Evolutionary conservation across 768 basidiomycete species (phyloP).

Genomic region (Solioccasus polychromus): DNA sequence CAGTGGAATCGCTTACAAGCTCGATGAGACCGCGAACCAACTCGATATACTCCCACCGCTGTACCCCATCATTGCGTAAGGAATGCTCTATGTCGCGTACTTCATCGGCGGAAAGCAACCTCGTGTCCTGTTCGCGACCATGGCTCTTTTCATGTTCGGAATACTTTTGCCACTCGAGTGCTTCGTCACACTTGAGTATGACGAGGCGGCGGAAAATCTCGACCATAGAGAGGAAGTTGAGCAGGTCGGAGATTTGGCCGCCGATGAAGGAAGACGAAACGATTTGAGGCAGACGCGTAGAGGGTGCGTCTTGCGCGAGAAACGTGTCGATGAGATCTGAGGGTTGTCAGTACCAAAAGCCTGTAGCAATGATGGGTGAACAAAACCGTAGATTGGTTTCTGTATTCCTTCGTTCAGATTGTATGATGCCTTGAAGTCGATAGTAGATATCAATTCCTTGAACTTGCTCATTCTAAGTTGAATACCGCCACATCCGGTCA

Average conservation of each 20-base stretch:
- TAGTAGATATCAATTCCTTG: conserved; percentile 10
- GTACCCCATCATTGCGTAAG: conserved; percentile 7
- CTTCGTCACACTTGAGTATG: conserved; percentile 13
- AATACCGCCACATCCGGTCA: no score
- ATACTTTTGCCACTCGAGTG: conserved; percentile 26
- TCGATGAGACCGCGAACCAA: conserved; percentile 20
- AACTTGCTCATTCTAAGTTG: conserved; percentile 9
- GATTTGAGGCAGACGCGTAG: conserved; percentile 18
- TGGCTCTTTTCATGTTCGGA: conserved; percentile 10
- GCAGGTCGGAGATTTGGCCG: conserved; percentile 30
- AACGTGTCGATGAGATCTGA: conserved; percentile 11
- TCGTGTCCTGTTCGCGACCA: conserved; percentile 8
- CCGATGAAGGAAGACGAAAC: conserved; percentile 27
- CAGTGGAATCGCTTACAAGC: conserved; percentile 12
- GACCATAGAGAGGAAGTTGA: conserved; percentile 21
- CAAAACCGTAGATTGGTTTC: conserved; percentile 16
- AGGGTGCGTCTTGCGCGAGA: neutral
- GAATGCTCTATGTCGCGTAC: conserved; percentile 9
- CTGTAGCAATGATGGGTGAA: neutral
- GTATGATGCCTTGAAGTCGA: conserved; percentile 20
- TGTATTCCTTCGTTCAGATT: conserved; percentile 14
- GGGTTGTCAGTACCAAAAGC: neutral
- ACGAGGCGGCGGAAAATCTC: conserved; percentile 24
- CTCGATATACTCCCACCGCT: conserved; percentile 23
- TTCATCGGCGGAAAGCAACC: conserved; percentile 22